Conservation (phyloP, 306 rosid genomes). For the Ochetophila trinervis region DNA sequence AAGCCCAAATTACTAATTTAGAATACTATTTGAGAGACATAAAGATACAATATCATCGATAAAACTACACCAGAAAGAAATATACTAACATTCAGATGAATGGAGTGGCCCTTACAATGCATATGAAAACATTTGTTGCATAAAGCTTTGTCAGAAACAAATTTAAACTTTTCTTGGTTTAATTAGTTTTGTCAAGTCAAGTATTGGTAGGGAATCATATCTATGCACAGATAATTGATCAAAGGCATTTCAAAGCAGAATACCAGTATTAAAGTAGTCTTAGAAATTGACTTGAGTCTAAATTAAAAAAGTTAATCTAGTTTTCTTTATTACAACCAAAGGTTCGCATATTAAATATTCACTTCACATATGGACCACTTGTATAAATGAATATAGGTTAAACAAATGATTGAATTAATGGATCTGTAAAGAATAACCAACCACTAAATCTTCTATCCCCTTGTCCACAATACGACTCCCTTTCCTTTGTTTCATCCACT, state of each 20-base stretch:
- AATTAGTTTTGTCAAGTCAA: not conserved
- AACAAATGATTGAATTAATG: not conserved
- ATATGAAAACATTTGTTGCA: not conserved
- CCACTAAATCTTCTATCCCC: conserved; percentile 93
- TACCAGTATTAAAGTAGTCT: not conserved
- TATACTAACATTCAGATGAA: not conserved
- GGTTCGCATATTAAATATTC: not conserved
- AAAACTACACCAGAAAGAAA: not conserved
- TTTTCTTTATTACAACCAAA: not conserved
- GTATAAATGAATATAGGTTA: not conserved
- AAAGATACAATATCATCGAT: not conserved
- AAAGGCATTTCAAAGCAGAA: not conserved
- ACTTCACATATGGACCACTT: not conserved
- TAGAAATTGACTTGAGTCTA: not conserved
- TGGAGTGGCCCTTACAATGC: not conserved
- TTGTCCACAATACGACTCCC: conserved; percentile 87
- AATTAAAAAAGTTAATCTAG: not conserved
- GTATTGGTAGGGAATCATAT: too few species aligned
- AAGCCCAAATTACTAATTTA: too few species aligned
- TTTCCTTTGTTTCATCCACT: conserved; percentile 98
- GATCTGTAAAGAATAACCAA: conserved; percentile 39
- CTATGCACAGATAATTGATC: not conserved
- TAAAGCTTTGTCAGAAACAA: not conserved
- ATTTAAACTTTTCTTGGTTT: not conserved
- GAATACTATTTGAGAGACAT: not conserved